Evolutionary conservation across 257 asterid genomes (phyloP), one percentile per base, ranked within the genome.

Genomic region (Phtheirospermum japonicum): DNA sequence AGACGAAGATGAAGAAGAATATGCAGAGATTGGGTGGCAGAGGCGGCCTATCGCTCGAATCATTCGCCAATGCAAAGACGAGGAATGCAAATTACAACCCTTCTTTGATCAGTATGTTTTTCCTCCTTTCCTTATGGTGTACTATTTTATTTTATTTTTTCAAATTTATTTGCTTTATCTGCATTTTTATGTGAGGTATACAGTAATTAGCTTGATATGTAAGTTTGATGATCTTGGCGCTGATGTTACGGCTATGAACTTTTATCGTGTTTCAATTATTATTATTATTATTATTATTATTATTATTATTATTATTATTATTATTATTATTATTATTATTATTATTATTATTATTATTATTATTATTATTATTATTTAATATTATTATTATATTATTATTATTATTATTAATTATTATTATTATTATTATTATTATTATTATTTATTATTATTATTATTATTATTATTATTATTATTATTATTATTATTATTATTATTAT

Each of bases 1-100:
- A 72, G 75, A 82, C 61, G 75, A 86, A 75, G 67, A 72, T 83
- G 86, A 80, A 76, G 59, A 90, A 67, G 75, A 87, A 85, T 61
- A 71, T 83, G 90, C 82, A 81, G 79, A 79, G 98, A 75, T 71
- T 92, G 80, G 98, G 98, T 40, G 95, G 86, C 9, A 69, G 80
- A 53, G 83, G 85, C 53, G 98, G 95, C 33, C 76, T 91, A 49
- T 91, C 98, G 19, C 90, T 91, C 33, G 85, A 84, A 75, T 71
- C 97, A 4, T 88, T 91, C 70, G 93, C 90, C 4, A 91, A 84
- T 72, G 91, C 89, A 26, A 86, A 85, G 75, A 76, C 84, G 5
- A 79, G 79, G 73, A 75, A 68, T 37, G 76, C 67, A 30, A 56
- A 69, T 8, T 89, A 81, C 59, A 92, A 86, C 60, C 99, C 99